These are phyloP conservation scores for Lotus japonicus DNA, from an alignment of 306 rosid species.

Conservation along the genomic window DNA sequence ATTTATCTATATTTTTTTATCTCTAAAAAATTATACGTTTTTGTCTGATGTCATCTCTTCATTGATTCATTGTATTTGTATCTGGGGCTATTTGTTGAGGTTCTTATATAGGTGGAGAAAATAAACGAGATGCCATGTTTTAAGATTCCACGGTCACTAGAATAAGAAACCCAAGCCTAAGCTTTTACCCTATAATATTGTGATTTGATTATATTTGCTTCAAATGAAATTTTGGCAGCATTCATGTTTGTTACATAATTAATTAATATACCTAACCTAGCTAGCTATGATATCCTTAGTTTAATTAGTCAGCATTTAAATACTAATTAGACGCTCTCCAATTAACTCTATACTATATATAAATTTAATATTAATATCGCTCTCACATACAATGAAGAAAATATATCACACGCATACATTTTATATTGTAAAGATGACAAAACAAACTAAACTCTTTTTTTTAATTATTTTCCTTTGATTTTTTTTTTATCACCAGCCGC, in stretches of 20 bases:
- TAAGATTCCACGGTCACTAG: constrained; percentile 13
- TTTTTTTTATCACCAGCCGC: constrained; percentile 25
- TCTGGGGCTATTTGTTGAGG: neutral
- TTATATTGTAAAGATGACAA: constrained; percentile 27
- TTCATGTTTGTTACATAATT: constrained; percentile 14
- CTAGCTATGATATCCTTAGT: constrained; percentile 5
- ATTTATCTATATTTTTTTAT: neutral
- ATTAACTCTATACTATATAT: constrained; percentile 1
- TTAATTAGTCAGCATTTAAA: neutral
- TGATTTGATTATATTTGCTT: neutral
- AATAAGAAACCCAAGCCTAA: constrained; percentile 15
- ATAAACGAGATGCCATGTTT: constrained; percentile 13
- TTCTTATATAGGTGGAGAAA: neutral
- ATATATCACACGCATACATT: constrained; percentile 4
- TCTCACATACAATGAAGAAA: neutral
- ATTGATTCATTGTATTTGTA: constrained; percentile 16
- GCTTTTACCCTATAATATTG: constrained; percentile 1
- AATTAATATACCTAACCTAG: constrained; percentile 20
- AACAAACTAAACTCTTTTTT: constrained; percentile 22
- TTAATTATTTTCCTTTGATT: neutral
- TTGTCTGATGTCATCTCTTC: neutral
- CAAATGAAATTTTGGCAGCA: constrained; percentile 4
- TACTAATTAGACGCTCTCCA: constrained; percentile 3
- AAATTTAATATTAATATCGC: neutral
- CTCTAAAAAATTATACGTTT: neutral